Percentiles rank a stretch among this genome's conserved stretches.
phyloP scores from a whole-genome alignment of 768 basidiomycete species.

The Boletus barrowsii region DNA sequence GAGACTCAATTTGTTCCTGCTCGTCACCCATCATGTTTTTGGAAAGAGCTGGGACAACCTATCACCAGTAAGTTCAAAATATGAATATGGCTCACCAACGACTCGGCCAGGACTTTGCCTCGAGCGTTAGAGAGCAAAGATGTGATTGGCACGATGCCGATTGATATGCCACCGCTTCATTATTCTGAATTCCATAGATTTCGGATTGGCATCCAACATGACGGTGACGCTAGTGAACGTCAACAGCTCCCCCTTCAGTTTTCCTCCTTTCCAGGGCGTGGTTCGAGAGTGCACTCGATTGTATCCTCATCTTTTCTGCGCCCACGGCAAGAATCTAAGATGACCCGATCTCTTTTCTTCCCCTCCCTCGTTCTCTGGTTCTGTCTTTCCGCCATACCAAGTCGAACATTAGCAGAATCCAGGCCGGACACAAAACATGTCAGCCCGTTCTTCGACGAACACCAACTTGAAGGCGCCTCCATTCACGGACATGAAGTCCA shows the following conservation, averaged over 20 bases:
- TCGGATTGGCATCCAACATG: slow-evolving; percentile 2
- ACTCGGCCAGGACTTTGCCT: no score
- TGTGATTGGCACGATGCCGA: neutral
- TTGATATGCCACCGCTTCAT: neutral
- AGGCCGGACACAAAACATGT: neutral
- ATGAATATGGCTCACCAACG: no score
- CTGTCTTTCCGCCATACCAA: slow-evolving; percentile 1
- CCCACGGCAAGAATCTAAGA: neutral
- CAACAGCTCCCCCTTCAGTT: neutral
- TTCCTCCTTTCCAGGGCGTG: neutral
- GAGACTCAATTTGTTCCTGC: no score
- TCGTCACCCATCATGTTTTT: no score
- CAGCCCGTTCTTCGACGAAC: neutral
- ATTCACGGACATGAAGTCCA: neutral
- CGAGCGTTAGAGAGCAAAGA: no score
- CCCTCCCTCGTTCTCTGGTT: slow-evolving; percentile 10
- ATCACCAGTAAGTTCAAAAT: no score
- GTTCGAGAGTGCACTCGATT: neutral
- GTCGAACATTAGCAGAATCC: slow-evolving; percentile 3
- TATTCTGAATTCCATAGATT: slow-evolving; percentile 14
- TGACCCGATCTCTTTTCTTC: slow-evolving; percentile 8
- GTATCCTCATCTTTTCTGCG: neutral
- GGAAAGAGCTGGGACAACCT: no score
- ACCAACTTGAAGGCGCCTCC: neutral
- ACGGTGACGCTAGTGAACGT: neutral